phyloP scores from a whole-genome alignment of 148 eudicot genomes.

The Tetragonia tetragonoides region DNA sequence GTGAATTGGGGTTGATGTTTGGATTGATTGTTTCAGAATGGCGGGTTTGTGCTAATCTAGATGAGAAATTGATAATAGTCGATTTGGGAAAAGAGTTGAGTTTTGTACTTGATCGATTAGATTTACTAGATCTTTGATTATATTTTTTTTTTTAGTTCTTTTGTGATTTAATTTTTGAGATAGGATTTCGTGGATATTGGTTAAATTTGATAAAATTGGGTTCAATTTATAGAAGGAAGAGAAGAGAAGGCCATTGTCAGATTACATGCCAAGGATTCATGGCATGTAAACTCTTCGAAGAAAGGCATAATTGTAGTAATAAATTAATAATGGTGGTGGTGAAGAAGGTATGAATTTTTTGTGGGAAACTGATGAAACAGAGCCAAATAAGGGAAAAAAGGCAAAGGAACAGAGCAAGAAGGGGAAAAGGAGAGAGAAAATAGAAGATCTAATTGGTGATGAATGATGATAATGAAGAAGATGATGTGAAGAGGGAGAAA shows the following conservation, averaged over 20 bases:
- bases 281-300: conserved; percentile 91
- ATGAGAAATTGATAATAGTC: neutral
- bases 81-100: neutral
- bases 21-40: neutral
- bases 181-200: neutral
- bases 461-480: conserved; percentile 17
- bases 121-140: neutral
- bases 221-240: conserved; percentile 45
- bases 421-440: conserved; percentile 21
- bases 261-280: conserved; percentile 73
- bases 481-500: conserved; percentile 4
- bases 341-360: conserved; percentile 87
- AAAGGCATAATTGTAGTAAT: conserved; percentile 44
- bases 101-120: neutral
- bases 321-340: conserved; percentile 18
- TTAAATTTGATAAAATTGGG: no score
- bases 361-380: conserved; percentile 83
- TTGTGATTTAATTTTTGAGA: neutral
- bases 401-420: conserved; percentile 12
- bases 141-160: neutral
- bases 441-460: conserved; percentile 22
- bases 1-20: neutral
- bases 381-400: conserved; percentile 25
- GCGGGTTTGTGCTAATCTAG: neutral
- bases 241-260: conserved; percentile 65